Evolutionary conservation across 2,329 filamentous ascomycete species (phyloP).

Genomic region (Onygenales sp.): DNA sequence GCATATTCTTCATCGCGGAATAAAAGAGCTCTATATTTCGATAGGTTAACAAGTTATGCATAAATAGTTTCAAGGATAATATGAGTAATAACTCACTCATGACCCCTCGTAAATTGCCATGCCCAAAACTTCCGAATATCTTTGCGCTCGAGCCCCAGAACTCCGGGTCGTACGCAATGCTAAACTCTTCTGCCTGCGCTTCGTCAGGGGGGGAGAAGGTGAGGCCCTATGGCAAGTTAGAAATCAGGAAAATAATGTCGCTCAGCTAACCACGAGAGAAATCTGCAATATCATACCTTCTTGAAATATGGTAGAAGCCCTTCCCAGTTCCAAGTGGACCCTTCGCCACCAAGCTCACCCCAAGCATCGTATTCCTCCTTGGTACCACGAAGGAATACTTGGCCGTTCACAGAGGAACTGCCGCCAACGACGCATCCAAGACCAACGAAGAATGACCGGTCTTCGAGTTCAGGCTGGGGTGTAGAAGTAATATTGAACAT

Average conservation of each 20-base stretch:
- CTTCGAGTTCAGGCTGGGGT: conserved; percentile 16
- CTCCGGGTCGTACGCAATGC: neutral
- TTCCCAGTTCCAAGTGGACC: conserved; percentile 34
- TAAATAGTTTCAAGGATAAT: neutral
- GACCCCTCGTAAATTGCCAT: neutral
- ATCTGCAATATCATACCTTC: conserved; percentile 18
- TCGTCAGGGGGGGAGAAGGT: neutral
- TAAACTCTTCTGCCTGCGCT: neutral
- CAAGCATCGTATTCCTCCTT: conserved; percentile 37
- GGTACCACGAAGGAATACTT: conserved; percentile 25
- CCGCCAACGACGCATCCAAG: conserved; percentile 16
- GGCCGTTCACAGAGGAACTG: conserved; percentile 2
- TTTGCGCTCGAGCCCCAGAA: neutral
- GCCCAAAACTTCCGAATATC: neutral
- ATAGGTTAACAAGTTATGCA: neutral
- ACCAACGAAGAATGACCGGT: conserved; percentile 15
- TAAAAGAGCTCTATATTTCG: neutral
- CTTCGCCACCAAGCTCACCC: conserved; percentile 31
- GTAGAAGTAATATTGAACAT: conserved; percentile 20
- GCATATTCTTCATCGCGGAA: neutral
- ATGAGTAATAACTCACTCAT: neutral
- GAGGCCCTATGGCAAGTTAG: neutral
- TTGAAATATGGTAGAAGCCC: conserved; percentile 37
- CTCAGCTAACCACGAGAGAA: neutral
- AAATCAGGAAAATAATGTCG: neutral